Conservation (phyloP, 345 rosid species). For the Garcia nutans region DNA sequence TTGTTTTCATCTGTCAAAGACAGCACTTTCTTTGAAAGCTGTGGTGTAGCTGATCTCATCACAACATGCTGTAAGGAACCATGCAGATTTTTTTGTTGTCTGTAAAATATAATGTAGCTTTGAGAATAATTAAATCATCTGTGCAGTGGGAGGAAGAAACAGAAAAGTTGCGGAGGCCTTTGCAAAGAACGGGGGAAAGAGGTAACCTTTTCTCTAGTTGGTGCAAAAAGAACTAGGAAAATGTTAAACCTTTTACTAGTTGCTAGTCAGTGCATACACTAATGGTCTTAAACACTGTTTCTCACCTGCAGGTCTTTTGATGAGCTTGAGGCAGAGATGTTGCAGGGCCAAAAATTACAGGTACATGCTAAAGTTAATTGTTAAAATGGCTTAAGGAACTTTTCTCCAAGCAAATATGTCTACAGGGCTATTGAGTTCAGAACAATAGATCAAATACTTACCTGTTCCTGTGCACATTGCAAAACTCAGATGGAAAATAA, state of each 20-base stretch:
- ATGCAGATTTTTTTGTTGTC: conserved; percentile 8
- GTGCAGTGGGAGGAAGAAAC: conserved; percentile 86
- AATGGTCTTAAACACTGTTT: conserved; percentile 10
- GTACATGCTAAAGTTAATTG: conserved; percentile 34
- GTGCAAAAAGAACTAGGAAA: neutral
- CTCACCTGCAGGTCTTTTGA: conserved; percentile 71
- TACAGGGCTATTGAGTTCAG: neutral
- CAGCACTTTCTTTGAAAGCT: conserved; percentile 91
- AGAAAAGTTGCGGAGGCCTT: conserved; percentile 89
- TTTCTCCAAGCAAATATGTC: neutral
- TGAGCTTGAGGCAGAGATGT: conserved; percentile 92
- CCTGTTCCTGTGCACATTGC: neutral
- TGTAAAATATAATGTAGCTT: neutral
- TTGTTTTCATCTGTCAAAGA: conserved; percentile 81
- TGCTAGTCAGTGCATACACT: neutral
- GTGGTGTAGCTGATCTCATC: conserved; percentile 92
- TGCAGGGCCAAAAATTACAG: conserved; percentile 95
- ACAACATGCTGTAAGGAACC: conserved; percentile 83
- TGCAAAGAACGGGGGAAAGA: conserved; percentile 75
- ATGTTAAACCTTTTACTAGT: neutral
- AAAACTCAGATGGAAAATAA: neutral
- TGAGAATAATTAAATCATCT: conserved; percentile 16
- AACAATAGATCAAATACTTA: too few species aligned
- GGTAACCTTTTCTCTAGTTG: conserved; percentile 40
- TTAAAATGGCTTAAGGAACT: neutral